Percentiles rank a stretch among this genome's conserved stretches.
phyloP scores from a whole-genome alignment of 2,329 filamentous ascomycete genomes.

The Aspergillus calidoustus region DNA sequence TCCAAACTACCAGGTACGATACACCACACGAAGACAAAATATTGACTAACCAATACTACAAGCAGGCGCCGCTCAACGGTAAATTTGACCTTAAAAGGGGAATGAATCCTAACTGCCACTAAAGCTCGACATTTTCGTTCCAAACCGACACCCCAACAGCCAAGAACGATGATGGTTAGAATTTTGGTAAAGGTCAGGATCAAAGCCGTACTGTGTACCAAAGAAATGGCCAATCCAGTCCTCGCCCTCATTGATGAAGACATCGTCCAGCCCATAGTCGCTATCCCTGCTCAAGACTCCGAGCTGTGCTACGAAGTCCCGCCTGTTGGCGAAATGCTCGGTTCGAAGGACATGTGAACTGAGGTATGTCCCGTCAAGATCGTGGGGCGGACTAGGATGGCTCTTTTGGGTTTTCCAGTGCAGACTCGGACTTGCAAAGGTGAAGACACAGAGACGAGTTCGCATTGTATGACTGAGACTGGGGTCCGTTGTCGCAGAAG shows the following conservation, averaged over 20 bases:
- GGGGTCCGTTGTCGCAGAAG: background rate
- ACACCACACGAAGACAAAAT: no score
- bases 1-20: no score
- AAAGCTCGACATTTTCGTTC: background rate
- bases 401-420: background rate
- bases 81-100: no score
- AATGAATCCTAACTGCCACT: background rate
- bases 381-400: background rate
- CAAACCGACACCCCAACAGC: background rate
- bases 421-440: background rate
- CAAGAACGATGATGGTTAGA: background rate
- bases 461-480: background rate
- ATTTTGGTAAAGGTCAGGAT: background rate
- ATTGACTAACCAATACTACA: no score
- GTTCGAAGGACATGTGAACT: background rate
- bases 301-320: background rate
- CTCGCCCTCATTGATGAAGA: background rate
- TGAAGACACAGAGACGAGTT: background rate
- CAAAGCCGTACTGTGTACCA: background rate
- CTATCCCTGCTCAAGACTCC: background rate
- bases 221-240: slow-evolving; percentile 3
- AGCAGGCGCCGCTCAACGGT: no score
- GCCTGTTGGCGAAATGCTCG: background rate
- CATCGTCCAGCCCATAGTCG: background rate
- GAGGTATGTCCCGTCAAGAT: background rate